Evolutionary conservation across 345 rosid genomes (phyloP).

Genomic region (Nasturtium officinale): DNA sequence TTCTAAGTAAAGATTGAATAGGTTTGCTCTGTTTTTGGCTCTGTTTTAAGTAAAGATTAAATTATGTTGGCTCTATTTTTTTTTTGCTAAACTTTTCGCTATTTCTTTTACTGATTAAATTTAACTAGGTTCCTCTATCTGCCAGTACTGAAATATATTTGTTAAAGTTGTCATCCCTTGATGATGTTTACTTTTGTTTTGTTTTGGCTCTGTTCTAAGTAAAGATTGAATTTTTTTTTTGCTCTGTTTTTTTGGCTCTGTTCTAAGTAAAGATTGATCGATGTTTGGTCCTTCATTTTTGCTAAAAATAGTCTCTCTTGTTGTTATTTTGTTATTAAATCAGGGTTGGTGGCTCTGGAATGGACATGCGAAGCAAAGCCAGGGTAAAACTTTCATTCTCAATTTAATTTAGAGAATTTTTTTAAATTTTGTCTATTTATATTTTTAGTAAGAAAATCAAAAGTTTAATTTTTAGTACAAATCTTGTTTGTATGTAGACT

Average conservation of each 20-base stretch:
- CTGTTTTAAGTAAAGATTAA: constrained; percentile 3
- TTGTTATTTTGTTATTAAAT: constrained; percentile 8
- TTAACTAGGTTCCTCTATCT: not conserved
- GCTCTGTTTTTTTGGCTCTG: constrained; percentile 4
- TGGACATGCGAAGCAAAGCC: constrained; percentile 88
- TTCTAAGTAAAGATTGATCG: not conserved
- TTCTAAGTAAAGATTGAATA: not conserved
- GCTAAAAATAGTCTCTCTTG: not conserved
- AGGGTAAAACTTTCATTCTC: constrained; percentile 49
- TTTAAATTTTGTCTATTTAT: not conserved
- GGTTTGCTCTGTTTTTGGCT: not conserved
- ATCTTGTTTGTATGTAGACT: constrained; percentile 48
- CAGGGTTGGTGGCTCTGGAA: constrained; percentile 86
- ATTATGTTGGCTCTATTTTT: too few relatives aligned
- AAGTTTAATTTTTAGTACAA: not conserved
- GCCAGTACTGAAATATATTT: not conserved
- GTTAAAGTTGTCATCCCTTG: not conserved
- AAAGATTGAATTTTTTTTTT: not conserved
- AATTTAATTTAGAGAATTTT: not conserved
- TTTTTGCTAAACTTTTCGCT: not conserved
- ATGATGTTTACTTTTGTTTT: not conserved
- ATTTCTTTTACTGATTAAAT: not conserved
- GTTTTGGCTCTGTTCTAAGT: not conserved
- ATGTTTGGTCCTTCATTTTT: not conserved
- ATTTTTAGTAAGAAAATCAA: not conserved